Conservation (phyloP, 345 rosid genomes). For the Eucalyptus coolabah region DNA sequence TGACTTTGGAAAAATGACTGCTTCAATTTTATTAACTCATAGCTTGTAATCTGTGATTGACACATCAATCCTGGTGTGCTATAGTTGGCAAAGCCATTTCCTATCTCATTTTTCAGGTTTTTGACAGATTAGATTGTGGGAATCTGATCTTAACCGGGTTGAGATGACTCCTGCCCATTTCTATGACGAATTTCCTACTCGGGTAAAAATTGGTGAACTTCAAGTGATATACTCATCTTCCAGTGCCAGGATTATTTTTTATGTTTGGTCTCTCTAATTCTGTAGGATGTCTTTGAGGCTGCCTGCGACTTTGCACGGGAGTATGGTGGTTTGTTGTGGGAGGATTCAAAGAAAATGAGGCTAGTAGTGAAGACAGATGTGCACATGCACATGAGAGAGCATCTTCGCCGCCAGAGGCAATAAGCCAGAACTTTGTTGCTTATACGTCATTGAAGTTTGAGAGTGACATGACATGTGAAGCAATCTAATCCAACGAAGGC, state of each 20-base stretch:
- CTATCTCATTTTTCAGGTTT: neutral
- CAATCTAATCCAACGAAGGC: neutral
- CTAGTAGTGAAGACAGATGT: constrained; percentile 68
- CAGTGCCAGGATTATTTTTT: neutral
- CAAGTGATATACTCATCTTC: neutral
- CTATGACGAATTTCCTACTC: constrained; percentile 81
- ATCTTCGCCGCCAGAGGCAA: constrained; percentile 54
- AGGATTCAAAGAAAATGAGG: constrained; percentile 83
- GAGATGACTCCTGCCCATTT: constrained; percentile 71
- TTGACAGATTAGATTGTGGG: constrained; percentile 90
- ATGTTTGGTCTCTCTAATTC: neutral
- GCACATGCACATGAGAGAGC: constrained; percentile 77
- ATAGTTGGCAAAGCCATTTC: neutral
- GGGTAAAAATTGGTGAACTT: constrained; percentile 26
- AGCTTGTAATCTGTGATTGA: neutral
- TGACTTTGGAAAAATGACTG: neutral
- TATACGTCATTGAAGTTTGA: neutral
- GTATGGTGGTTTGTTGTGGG: constrained; percentile 79
- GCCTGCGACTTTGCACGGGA: constrained; percentile 81
- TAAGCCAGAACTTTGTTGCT: neutral
- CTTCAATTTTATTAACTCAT: neutral
- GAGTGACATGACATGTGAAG: neutral
- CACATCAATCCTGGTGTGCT: neutral
- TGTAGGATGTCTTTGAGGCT: constrained; percentile 74
- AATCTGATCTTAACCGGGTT: constrained; percentile 81